Conservation (phyloP, 495 filamentous ascomycete genomes). For the Hypoxylon intermedium region DNA sequence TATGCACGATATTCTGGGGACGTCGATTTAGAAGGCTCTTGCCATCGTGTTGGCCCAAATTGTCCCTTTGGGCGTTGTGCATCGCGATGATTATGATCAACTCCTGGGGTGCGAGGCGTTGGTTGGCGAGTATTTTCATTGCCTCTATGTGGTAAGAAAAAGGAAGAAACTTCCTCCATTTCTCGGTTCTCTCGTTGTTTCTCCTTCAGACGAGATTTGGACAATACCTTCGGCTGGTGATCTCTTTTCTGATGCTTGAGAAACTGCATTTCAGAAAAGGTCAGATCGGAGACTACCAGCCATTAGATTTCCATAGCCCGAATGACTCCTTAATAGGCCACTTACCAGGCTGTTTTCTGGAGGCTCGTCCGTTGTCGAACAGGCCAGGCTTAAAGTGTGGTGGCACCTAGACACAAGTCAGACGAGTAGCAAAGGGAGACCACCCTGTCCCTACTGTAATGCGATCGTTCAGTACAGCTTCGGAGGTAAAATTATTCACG, state of each 20-base stretch:
- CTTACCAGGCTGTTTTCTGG: slow-evolving; percentile 59
- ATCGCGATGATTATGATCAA: not conserved
- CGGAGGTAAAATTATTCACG: slow-evolving; percentile 68
- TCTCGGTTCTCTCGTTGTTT: slow-evolving; percentile 43
- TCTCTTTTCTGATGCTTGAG: slow-evolving; percentile 46
- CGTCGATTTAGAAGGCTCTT: not conserved
- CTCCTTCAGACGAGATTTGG: slow-evolving; percentile 33
- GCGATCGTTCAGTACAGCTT: slow-evolving; percentile 66
- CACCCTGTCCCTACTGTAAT: slow-evolving; percentile 62
- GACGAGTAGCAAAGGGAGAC: not conserved
- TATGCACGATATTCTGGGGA: not conserved
- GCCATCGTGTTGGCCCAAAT: not conserved
- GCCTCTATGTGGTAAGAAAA: slow-evolving; percentile 43
- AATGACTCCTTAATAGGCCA: slow-evolving; percentile 44
- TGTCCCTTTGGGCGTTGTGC: not conserved
- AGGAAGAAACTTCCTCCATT: slow-evolving; percentile 50
- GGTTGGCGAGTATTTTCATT: slow-evolving; percentile 1
- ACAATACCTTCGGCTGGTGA: slow-evolving; percentile 18
- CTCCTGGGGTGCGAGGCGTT: not conserved
- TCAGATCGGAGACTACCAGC: slow-evolving; percentile 64
- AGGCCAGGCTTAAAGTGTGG: slow-evolving; percentile 64
- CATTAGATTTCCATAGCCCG: slow-evolving; percentile 14
- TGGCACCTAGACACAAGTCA: slow-evolving; percentile 59
- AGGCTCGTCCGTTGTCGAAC: slow-evolving; percentile 74
- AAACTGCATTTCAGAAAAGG: slow-evolving; percentile 74